Base-by-base conservation (phyloP, 768 basidiomycete genomes). In the Termitomyces heimii region DNA sequence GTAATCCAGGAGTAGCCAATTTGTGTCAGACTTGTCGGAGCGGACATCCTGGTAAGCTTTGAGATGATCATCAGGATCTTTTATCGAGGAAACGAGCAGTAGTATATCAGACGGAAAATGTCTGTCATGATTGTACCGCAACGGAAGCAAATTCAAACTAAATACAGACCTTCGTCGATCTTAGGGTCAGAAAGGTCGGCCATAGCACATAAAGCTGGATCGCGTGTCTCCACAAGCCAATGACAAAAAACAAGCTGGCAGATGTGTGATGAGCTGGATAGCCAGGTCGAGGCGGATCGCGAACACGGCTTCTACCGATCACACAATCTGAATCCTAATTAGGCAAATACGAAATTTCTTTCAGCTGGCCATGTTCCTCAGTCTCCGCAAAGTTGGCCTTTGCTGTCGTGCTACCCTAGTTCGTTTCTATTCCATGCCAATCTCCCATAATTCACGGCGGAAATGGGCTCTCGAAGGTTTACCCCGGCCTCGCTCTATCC, bases 1-100 rank as follows among this genome's bases (percentile, higher is more conserved):
- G 70, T 98, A 98, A 69, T 96, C 91, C 57, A 97, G 73, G 56
- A 98, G 77, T 45, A 95, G 68, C 94, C 94, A 98, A 70, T 90
- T 97, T 32, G 85, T 89, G 31, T 91, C 89, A 39, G 85, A 79
- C 67, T 94, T 94, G 79, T 92, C 86, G 60, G 77, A 79, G 62
- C 94, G 86, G 54, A 97, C 88, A 63, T 94, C 89, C 70, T 82
- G 77, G 79, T 97, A 96, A 32, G 93, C 95, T 92, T 54, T 54
- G 53, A 54, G 37, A 44, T 54, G 22, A 34, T 31, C 34, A 29
- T 39, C 56, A 54, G 64, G 50, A 58, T 55, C 60, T 63, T 63
- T 58, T 64, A 67, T 60, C 72, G 52, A 68, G 65, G 49, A 50
- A 47, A 44, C 53, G 29, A 52, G 50, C 34, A 39, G 39, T 52